Base-by-base conservation (phyloP, 345 rosid genomes). In the Salix purpurea region DNA sequence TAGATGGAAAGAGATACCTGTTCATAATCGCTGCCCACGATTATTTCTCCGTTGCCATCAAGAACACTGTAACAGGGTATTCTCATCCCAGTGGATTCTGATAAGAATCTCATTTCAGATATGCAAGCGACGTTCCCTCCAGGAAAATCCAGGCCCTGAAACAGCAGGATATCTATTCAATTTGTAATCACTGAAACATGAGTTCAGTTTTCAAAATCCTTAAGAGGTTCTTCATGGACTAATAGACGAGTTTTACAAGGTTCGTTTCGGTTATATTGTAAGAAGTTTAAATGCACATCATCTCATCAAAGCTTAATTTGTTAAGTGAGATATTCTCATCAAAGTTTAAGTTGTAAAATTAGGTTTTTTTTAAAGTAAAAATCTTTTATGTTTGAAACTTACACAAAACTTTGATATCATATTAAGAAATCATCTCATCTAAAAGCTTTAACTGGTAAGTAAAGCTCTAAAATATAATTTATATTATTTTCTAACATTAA, bases 11-110 rank as follows among this genome's bases (percentile, higher is more conserved):
- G 75, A 68, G 19, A 28, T 37, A 68, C 44, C 97, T 89, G 83
- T 40, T 75, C 62, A 56, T 79, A 84, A 12, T 77, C 76, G 75
- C 79, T 78, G 61, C 74, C n/a, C 37, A 30, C 21, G 78, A 87
- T 75, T 2, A 69, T 82, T n/a, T 84, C 83, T 48, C 94, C 97
- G 60, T 83, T 81, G 66, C 86, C 88, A 81, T 89, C 90, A 34
- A 91, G 93, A 28, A 91, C 92, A 71, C 93, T 88, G 79, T 87
- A 93, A 72, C 98, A 91, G 69, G 86, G 92, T 24, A 86, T 80
- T 70, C 97, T 81, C 65, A 86, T 86, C 62, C 79, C 67, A 2
- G 34, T 69, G 69, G 90, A 88, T 74, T 90, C 97, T 19, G 92
- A 71, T 78, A 89, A 76, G 87, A 93, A 91, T 4, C 65, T 85